phyloP scores from a whole-genome alignment of 106 monocot species.

The Cymbidium sinense region DNA sequence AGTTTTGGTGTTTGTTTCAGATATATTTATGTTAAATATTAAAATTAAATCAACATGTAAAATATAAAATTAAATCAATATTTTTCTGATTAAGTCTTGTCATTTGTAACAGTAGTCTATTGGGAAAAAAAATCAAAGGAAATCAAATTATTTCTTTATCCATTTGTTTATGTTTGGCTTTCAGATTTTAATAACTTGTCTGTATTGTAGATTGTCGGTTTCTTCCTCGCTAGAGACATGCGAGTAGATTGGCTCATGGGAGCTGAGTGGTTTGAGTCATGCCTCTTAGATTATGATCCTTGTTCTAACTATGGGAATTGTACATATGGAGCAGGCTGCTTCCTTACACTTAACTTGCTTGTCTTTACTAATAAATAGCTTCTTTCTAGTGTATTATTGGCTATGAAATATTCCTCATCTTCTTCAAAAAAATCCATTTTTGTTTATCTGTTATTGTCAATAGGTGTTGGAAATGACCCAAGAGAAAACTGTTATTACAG shows the following conservation, averaged over 20 bases:
- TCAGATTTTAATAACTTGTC: too few relatives aligned
- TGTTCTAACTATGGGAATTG: slow-evolving; percentile 99
- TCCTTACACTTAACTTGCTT: background rate
- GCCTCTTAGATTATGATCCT: slow-evolving; percentile 83
- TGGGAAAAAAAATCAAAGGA: too few relatives aligned
- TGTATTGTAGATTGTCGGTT: slow-evolving; percentile 79
- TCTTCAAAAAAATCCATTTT: background rate
- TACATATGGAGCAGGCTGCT: slow-evolving; percentile 86
- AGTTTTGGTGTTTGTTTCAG: too few relatives aligned
- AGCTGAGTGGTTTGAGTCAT: slow-evolving; percentile 93
- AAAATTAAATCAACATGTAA: too few relatives aligned
- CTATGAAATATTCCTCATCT: too few relatives aligned
- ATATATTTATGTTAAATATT: too few relatives aligned
- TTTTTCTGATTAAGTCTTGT: too few relatives aligned
- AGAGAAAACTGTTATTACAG: too few relatives aligned
- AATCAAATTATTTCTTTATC: background rate
- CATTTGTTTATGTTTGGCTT: background rate
- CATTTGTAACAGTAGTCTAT: too few relatives aligned
- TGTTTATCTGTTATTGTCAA: background rate
- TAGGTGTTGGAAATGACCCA: too few relatives aligned
- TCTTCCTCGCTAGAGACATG: slow-evolving; percentile 90
- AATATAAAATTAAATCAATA: too few relatives aligned
- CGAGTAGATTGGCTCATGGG: slow-evolving; percentile 97
- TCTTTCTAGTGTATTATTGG: background rate
- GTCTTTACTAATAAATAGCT: background rate